Conservation (phyloP, 352 stramenopile genomes). For the Phytophthora ramorum region DNA sequence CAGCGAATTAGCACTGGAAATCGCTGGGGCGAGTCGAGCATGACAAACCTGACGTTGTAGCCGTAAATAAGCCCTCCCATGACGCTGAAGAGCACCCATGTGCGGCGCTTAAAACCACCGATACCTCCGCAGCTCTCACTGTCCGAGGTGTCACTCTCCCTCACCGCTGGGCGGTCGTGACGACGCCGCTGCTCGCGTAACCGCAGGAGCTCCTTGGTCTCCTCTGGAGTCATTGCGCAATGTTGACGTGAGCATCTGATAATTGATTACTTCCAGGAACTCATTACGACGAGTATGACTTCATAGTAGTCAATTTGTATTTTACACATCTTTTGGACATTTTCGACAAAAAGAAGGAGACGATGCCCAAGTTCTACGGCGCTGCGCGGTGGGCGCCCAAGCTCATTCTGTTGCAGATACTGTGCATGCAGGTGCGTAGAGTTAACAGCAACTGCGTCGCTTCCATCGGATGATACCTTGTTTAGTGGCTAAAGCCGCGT, state of each 20-base stretch:
- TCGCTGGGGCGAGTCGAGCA: neutral
- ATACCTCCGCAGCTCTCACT: constrained; percentile 14
- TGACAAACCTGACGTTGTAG: constrained; percentile 76
- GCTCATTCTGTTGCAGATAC: constrained; percentile 89
- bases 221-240: constrained; percentile 41
- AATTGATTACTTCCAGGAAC: neutral
- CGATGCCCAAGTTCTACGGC: constrained; percentile 89
- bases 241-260: constrained; percentile 15
- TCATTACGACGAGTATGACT: neutral
- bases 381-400: constrained; percentile 82
- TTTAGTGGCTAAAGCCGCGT: neutral
- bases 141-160: constrained; percentile 6
- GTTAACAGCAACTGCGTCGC: neutral
- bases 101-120: constrained; percentile 48
- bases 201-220: constrained; percentile 71
- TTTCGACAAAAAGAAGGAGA: constrained; percentile 14
- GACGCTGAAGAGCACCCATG: constrained; percentile 84
- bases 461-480: constrained; percentile 5
- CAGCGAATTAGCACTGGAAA: constrained; percentile 17
- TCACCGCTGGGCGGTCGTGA: neutral
- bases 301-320: neutral
- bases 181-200: constrained; percentile 46
- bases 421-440: constrained; percentile 81
- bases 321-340: neutral
- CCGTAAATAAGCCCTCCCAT: constrained; percentile 88